Percentiles rank a stretch among this genome's conserved stretches.
These are phyloP conservation scores for Sicyos baderoa DNA, from an alignment of 306 rosid species.

Conservation along the genomic window DNA sequence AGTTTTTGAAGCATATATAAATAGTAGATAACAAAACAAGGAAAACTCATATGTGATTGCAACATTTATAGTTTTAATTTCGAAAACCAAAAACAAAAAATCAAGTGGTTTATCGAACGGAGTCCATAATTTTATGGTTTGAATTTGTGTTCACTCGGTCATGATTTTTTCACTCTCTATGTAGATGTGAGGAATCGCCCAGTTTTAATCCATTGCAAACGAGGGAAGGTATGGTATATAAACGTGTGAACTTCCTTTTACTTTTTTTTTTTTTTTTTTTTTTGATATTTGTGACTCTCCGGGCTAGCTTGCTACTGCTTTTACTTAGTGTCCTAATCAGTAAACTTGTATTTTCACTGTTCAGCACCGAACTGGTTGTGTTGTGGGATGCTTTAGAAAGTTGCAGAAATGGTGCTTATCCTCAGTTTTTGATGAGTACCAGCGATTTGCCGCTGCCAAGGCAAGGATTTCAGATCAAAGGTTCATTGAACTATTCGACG, in stretches of 20 bases:
- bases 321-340: conserved; percentile 12
- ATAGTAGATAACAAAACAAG: no score
- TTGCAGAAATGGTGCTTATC: conserved; percentile 89
- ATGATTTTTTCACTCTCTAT: conserved; percentile 18
- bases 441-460: conserved; percentile 92
- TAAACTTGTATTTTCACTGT: conserved; percentile 2
- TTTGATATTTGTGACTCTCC: no score
- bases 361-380: conserved; percentile 98
- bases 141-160: not conserved
- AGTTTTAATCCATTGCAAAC: conserved; percentile 81
- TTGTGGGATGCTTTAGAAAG: conserved; percentile 92
- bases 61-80: no score
- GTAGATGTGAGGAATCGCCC: conserved; percentile 95
- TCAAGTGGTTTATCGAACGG: no score
- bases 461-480: conserved; percentile 91
- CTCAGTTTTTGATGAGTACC: conserved; percentile 86
- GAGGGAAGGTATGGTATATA: conserved; percentile 66
- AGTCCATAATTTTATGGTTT: not conserved
- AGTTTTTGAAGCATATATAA: no score
- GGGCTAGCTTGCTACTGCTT: not conserved
- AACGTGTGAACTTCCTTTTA: not conserved
- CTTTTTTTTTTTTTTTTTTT: no score
- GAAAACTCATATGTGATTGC: no score
- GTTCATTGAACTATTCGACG: conserved; percentile 82
- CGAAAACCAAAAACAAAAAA: no score